Percentiles rank a stretch among this genome's conserved stretches.
Evolutionary conservation across 2,329 filamentous ascomycete genomes (phyloP).

Genomic region (Arthrobotrys megalospora): DNA sequence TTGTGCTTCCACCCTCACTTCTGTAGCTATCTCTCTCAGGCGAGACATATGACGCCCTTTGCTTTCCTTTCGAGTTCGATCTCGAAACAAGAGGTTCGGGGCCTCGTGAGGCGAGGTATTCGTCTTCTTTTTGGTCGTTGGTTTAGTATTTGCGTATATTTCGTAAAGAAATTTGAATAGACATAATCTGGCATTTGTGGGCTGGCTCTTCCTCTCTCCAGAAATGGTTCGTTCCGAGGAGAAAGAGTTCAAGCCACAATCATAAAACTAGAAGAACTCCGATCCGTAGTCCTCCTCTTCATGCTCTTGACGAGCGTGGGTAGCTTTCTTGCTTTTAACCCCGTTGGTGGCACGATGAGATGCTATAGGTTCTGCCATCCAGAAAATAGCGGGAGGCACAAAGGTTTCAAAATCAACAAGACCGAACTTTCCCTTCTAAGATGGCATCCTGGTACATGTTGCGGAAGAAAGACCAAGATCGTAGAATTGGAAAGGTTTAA

Average conservation of each 20-base stretch:
- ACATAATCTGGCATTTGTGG: constrained; percentile 14
- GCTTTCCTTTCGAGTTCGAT: constrained; percentile 59
- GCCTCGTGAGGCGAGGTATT: constrained; percentile 35
- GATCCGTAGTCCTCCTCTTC: constrained; percentile 44
- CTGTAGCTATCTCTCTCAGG: constrained; percentile 48
- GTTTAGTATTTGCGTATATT: constrained; percentile 33
- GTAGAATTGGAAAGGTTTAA: constrained; percentile 16
- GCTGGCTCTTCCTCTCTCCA: constrained; percentile 3
- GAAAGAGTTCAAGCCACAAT: constrained; percentile 27
- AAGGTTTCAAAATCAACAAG: constrained; percentile 49
- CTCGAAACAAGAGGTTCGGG: constrained; percentile 47
- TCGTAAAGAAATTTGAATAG: constrained; percentile 27
- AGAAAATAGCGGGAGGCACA: constrained; percentile 45
- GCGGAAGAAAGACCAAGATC: constrained; percentile 11
- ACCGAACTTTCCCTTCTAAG: constrained; percentile 31
- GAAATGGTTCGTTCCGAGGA: constrained; percentile 25
- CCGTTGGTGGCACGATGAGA: constrained; percentile 55
- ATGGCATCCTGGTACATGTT: constrained; percentile 9
- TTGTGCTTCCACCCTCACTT: constrained; percentile 36
- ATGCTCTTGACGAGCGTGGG: constrained; percentile 18
- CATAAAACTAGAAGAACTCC: constrained; percentile 50
- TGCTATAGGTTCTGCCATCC: constrained; percentile 58
- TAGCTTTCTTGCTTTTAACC: constrained; percentile 43
- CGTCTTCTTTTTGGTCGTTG: constrained; percentile 41
- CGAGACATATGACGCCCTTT: constrained; percentile 55